Evolutionary conservation across 2,329 filamentous ascomycete genomes (phyloP).

Genomic region (Diaporthe destruens): DNA sequence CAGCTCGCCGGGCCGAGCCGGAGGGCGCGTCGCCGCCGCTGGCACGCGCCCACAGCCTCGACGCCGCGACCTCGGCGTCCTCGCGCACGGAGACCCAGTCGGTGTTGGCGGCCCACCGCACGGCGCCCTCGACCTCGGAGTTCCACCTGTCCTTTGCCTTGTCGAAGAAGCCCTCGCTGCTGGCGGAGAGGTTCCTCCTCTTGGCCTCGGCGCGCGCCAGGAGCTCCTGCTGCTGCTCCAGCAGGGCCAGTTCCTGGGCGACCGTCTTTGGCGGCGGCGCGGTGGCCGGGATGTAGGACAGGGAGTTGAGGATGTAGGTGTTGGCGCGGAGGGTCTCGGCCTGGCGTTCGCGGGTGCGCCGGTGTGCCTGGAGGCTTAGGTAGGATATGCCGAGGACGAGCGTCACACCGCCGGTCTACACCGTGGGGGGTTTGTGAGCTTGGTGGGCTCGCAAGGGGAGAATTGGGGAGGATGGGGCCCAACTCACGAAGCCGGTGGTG

Average conservation of each 20-base stretch:
- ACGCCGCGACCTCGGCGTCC: constrained; percentile 63
- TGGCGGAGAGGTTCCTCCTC: constrained; percentile 20
- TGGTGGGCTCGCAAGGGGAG: background rate
- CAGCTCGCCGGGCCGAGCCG: constrained; percentile 51
- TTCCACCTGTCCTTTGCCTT: constrained; percentile 84
- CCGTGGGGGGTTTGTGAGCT: constrained; percentile 36
- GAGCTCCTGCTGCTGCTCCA: constrained; percentile 42
- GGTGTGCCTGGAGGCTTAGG: constrained; percentile 77
- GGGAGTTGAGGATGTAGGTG: constrained; percentile 63
- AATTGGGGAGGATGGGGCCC: background rate
- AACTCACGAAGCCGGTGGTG: constrained; percentile 78
- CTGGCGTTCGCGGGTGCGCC: constrained; percentile 73
- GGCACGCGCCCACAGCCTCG: constrained; percentile 58
- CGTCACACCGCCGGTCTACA: constrained; percentile 79
- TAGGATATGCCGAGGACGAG: constrained; percentile 81
- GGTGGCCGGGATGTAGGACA: constrained; percentile 61
- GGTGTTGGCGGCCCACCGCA: constrained; percentile 74
- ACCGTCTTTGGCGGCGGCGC: constrained; percentile 57
- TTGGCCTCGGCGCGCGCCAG: constrained; percentile 34
- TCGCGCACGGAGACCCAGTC: constrained; percentile 75
- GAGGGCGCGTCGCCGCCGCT: constrained; percentile 50
- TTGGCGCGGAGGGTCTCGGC: constrained; percentile 69
- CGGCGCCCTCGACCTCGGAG: constrained; percentile 75
- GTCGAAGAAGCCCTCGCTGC: constrained; percentile 69
- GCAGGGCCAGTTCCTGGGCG: constrained; percentile 40